These are phyloP conservation scores for Cladosporium sp. DNA, from an alignment of 2,329 filamentous ascomycete genomes.

Conservation along the genomic window DNA sequence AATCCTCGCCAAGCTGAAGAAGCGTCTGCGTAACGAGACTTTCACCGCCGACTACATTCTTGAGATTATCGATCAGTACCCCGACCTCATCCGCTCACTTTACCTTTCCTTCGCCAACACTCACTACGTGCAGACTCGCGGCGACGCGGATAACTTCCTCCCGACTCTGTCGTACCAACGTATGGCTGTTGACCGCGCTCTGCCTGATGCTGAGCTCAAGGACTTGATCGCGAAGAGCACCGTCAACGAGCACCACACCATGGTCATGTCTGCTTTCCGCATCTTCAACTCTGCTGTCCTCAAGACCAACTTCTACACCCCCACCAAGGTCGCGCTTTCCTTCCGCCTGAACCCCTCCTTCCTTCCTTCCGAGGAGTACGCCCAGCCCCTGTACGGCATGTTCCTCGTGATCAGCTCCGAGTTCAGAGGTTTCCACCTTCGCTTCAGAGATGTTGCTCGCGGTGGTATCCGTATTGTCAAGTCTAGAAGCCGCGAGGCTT, in stretches of 20 bases:
- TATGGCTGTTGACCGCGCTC: conserved; percentile 64
- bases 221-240: conserved; percentile 74
- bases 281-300: conserved; percentile 90
- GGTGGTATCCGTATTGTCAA: conserved; percentile 98
- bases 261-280: conserved; percentile 96
- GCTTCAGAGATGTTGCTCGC: conserved; percentile 94
- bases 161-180: conserved; percentile 64
- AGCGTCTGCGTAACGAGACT: conserved; percentile 87
- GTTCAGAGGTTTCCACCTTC: conserved; percentile 93
- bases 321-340: conserved; percentile 95
- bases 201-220: conserved; percentile 69
- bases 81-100: conserved; percentile 75
- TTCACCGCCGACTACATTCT: conserved; percentile 98
- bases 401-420: conserved; percentile 97
- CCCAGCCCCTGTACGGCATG: conserved; percentile 92
- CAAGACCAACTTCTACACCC: conserved; percentile 97
- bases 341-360: conserved; percentile 90
- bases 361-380: conserved; percentile 86
- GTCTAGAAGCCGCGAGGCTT: conserved; percentile 92
- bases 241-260: conserved; percentile 89
- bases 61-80: conserved; percentile 91
- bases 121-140: conserved; percentile 67
- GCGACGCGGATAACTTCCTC: conserved; percentile 63
- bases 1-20: conserved; percentile 89
- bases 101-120: conserved; percentile 89